Base-by-base conservation (phyloP, 805 yeast genomes). In the Yamadazyma paraphyllophila region DNA sequence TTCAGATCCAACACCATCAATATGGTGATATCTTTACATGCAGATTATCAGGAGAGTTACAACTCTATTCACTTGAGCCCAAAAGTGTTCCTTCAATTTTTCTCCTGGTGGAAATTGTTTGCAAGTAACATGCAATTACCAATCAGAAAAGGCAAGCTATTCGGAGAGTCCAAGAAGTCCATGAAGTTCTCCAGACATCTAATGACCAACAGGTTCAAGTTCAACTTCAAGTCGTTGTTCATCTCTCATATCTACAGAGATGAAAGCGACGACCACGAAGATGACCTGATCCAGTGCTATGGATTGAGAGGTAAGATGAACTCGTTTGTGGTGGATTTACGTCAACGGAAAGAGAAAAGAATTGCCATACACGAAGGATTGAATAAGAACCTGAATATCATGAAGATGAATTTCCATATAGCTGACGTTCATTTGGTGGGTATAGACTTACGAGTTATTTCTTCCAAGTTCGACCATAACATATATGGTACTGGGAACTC, bases 31-130 rank as follows among this genome's bases (percentile, higher is more conserved):
- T 61, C 75, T 2, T 46, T 72, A 17, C 56, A 58, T 44, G 73
- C 76, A 1, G 60, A 68, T 39, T 60, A 59, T 13, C 66, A 59
- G 1, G 48, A 59, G 4, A 67, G 73, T 9, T 82, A 82, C 54
- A 92, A 91, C 64, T 73, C 90, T 1, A 75, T 87, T 37, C 96
- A 91, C 59, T 65, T 92, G 43, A 75, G 90, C 2, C 96, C 97
- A 1, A 70, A 69, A 4, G 76, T 83, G 0, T 73, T 92, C 53
- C 60, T 67, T 7, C 85, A 82, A 48, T 90, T 94, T 66, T 82
- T 81, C 57, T 59, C 63, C 4, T 94, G 98, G 98, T 91, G 97
- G 96, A 65, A 67, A 29, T 76, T 87, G 52, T 92, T 92, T 63
- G 77, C 84, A n/a, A 84, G 92, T 20, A 82, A 84, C 45, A 73